These are phyloP conservation scores for Myrmaecium sp. DNA, from an alignment of 2,329 filamentous ascomycete genomes.

Conservation along the genomic window DNA sequence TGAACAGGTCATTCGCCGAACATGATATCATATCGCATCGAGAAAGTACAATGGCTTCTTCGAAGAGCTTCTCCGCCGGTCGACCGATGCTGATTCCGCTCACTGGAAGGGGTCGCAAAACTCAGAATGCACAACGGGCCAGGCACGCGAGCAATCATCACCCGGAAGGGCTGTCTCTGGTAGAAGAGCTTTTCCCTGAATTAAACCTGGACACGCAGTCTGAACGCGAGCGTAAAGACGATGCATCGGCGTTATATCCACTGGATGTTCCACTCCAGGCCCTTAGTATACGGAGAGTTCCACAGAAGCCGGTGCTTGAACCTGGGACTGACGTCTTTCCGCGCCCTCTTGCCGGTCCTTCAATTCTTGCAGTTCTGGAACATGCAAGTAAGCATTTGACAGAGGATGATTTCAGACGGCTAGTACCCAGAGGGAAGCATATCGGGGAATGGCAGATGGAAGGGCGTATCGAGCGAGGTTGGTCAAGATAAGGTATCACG, in stretches of 20 bases:
- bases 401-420: constrained; percentile 53
- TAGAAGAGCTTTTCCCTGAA: background rate
- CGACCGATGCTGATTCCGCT: no score
- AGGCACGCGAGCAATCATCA: no score
- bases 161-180: no score
- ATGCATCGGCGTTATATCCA: constrained; percentile 1
- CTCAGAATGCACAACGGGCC: no score
- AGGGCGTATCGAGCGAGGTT: constrained; percentile 16
- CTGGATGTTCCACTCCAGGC: constrained; percentile 2
- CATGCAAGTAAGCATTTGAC: constrained; percentile 40
- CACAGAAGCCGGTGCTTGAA: constrained; percentile 8
- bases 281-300: background rate
- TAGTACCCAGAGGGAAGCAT: constrained; percentile 44
- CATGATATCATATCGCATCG: no score
- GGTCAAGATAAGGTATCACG: constrained; percentile 3
- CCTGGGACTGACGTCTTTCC: constrained; percentile 10
- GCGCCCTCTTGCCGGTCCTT: constrained; percentile 27
- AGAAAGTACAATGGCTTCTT: no score
- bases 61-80: no score
- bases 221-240: background rate
- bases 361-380: constrained; percentile 34
- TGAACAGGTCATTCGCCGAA: no score
- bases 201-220: background rate
- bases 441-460: constrained; percentile 47
- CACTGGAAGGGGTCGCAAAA: no score